Evolutionary conservation across 202 grass and related monocot genomes (phyloP).

Genomic region (Elaeis oleifera): DNA sequence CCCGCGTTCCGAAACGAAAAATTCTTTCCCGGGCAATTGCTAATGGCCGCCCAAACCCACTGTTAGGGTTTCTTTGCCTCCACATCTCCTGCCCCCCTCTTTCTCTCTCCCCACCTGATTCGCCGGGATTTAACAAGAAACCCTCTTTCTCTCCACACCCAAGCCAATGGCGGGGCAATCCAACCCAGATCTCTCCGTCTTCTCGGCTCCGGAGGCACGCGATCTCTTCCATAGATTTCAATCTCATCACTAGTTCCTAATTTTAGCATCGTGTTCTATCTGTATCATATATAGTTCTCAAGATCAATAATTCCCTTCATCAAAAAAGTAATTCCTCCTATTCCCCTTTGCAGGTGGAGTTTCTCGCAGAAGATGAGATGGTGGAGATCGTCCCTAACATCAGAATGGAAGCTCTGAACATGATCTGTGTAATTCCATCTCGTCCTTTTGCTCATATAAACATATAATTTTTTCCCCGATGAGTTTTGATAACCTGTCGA

Average conservation of each 20-base stretch:
- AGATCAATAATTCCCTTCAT: too few relatives aligned
- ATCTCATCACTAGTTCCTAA: not conserved
- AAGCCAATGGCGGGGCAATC: constrained; percentile 59
- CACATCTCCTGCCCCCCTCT: too few relatives aligned
- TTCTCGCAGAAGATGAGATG: constrained; percentile 68
- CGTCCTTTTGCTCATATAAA: not conserved
- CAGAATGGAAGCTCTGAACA: constrained; percentile 72
- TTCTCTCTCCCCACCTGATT: too few relatives aligned
- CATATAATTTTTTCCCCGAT: not conserved
- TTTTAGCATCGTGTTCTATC: too few relatives aligned
- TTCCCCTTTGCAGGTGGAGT: constrained; percentile 51
- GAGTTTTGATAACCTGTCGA: too few relatives aligned
- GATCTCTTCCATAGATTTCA: not conserved
- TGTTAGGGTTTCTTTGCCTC: too few relatives aligned
- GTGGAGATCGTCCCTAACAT: constrained; percentile 83
- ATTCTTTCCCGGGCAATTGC: not conserved
- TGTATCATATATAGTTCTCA: too few relatives aligned
- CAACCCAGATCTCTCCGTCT: constrained; percentile 63
- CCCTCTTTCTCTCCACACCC: not conserved
- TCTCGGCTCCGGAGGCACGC: constrained; percentile 68
- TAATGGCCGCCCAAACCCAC: too few relatives aligned
- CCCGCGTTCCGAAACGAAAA: not conserved
- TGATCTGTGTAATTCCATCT: constrained; percentile 42
- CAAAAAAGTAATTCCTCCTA: too few relatives aligned
- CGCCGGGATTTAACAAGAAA: not conserved